Evolutionary conservation across 169 alveolate species (phyloP).

Genomic region (Plasmodium sp.): DNA sequence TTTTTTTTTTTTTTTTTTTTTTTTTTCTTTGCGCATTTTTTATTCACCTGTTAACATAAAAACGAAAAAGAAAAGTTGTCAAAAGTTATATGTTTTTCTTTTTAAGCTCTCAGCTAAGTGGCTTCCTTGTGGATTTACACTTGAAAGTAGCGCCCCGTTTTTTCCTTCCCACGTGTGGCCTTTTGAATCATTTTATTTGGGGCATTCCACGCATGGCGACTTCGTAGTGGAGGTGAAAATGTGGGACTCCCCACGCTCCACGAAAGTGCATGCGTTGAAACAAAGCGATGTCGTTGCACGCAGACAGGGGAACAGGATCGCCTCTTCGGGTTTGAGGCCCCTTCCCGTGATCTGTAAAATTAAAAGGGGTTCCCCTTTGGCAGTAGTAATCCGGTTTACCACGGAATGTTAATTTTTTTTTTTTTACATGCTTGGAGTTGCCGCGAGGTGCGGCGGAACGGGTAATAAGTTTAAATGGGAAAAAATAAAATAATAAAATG

Average conservation of each 20-base stretch:
- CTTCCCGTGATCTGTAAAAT: neutral
- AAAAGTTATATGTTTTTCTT: constrained; percentile 24
- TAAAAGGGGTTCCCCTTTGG: neutral
- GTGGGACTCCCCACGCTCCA: neutral
- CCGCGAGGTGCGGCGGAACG: neutral
- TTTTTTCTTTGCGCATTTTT: constrained; percentile 16
- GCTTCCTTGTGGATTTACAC: neutral
- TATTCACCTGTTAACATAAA: constrained; percentile 43
- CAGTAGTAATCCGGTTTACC: neutral
- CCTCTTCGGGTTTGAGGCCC: neutral
- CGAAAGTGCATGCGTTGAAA: neutral
- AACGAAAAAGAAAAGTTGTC: constrained; percentile 52
- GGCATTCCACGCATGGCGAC: neutral
- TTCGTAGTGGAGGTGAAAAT: neutral
- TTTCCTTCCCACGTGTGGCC: neutral
- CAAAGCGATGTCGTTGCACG: neutral
- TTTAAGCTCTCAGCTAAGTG: neutral
- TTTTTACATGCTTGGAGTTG: neutral
- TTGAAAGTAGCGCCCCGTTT: neutral
- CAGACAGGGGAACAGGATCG: neutral
- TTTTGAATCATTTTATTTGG: neutral
- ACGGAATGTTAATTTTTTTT: neutral
- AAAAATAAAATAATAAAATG: no score
- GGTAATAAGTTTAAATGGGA: neutral
- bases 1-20: constrained; percentile 28